Conservation (phyloP, 805 yeast species). For the Ogataea degrootiae region DNA sequence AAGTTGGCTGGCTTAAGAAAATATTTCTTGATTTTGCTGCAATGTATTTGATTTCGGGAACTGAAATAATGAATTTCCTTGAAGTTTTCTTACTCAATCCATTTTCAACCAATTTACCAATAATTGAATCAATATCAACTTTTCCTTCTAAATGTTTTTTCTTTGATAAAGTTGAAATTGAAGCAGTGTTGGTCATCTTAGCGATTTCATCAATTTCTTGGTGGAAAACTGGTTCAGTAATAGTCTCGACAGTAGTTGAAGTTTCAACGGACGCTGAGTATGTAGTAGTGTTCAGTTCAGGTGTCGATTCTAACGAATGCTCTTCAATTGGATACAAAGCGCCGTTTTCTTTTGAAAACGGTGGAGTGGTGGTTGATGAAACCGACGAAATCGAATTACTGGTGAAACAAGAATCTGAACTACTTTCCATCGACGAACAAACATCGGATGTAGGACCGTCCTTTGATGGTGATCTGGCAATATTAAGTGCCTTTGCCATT, state of each 20-base stretch:
- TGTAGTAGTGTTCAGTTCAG: constrained; percentile 14
- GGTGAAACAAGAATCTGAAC: constrained; percentile 34
- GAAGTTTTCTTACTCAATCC: constrained; percentile 41
- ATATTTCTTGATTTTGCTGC: constrained; percentile 56
- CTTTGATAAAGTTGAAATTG: neutral
- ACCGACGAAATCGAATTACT: constrained; percentile 25
- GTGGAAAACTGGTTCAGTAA: neutral
- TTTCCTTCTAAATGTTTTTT: neutral
- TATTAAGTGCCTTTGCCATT: constrained; percentile 36
- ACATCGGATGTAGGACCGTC: constrained; percentile 9
- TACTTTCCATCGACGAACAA: constrained; percentile 39
- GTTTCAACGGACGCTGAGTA: neutral
- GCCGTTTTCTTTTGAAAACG: constrained; percentile 11
- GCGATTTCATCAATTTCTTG: constrained; percentile 1
- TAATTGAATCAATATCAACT: constrained; percentile 56
- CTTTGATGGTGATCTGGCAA: constrained; percentile 12
- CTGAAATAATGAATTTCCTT: constrained; percentile 46
- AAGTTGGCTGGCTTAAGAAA: constrained; percentile 59
- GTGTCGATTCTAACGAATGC: constrained; percentile 28
- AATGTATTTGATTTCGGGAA: constrained; percentile 51
- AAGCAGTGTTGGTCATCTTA: neutral
- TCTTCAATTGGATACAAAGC: constrained; percentile 28
- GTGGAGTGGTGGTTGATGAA: constrained; percentile 26
- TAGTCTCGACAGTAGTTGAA: neutral
- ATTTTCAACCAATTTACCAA: constrained; percentile 51